A percentile compares a stretch with the other conserved stretches of the same genome.
Evolutionary conservation across 2,329 filamentous ascomycete genomes (phyloP).

Genomic region (Atkinsonella texensis): DNA sequence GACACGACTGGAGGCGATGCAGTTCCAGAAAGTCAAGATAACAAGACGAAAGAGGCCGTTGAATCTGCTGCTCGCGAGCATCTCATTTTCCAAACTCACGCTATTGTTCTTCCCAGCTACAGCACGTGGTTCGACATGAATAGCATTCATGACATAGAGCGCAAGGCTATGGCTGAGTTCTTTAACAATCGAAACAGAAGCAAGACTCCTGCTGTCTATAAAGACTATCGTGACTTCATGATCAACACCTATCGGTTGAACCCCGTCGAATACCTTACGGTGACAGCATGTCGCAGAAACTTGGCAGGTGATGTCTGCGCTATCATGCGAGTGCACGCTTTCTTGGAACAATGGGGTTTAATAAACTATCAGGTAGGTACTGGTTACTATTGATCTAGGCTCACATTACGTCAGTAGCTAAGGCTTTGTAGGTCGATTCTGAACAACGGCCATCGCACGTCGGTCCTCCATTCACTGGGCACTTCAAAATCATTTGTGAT

Average conservation of each 20-base stretch:
- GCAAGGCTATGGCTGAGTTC: conserved; percentile 91
- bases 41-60: conserved; percentile 65
- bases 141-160: conserved; percentile 77
- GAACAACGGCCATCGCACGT: conserved; percentile 92
- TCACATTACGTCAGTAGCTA: background rate
- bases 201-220: conserved; percentile 95
- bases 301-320: conserved; percentile 95
- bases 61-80: conserved; percentile 85
- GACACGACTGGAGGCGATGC: conserved; percentile 33
- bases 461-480: conserved; percentile 90
- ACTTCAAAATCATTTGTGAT: conserved; percentile 93
- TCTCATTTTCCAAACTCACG: conserved; percentile 83
- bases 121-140: conserved; percentile 99
- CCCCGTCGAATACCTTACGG: conserved; percentile 89
- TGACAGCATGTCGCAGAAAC: conserved; percentile 90
- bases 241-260: conserved; percentile 98
- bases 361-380: conserved; percentile 87
- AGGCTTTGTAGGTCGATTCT: conserved; percentile 67
- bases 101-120: conserved; percentile 94
- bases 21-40: conserved; percentile 40
- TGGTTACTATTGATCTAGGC: background rate
- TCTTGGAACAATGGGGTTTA: conserved; percentile 95
- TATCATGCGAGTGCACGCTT: conserved; percentile 97
- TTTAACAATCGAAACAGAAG: conserved; percentile 97
- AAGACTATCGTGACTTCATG: conserved; percentile 99